These are phyloP conservation scores for Xylaria palmicola DNA, from an alignment of 495 filamentous ascomycete species.

Conservation along the genomic window DNA sequence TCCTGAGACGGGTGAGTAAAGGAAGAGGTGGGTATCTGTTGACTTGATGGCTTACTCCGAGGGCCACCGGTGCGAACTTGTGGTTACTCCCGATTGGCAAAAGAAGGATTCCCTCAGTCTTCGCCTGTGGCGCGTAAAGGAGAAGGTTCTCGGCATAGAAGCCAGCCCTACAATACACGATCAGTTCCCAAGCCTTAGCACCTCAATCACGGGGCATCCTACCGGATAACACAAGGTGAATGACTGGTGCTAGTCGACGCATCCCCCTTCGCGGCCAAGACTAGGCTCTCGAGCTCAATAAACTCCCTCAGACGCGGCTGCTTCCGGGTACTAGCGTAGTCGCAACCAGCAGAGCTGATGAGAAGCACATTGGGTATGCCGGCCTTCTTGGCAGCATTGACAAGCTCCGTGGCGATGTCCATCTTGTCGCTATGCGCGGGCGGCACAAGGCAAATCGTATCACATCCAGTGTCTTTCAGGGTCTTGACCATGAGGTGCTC, in stretches of 20 bases:
- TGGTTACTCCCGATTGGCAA: conserved; percentile 43
- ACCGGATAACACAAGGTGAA: conserved; percentile 54
- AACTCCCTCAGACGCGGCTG: conserved; percentile 57
- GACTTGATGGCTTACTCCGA: background rate
- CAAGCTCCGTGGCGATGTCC: conserved; percentile 49
- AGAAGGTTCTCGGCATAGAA: conserved; percentile 61
- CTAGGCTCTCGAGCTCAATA: conserved; percentile 49
- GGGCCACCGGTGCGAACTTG: background rate
- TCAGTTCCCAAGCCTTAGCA: background rate
- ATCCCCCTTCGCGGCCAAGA: conserved; percentile 51
- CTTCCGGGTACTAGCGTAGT: conserved; percentile 50
- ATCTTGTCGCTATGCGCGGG: conserved; percentile 49
- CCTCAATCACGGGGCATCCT: conserved; percentile 11
- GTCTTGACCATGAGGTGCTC: conserved; percentile 36
- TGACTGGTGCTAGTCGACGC: conserved; percentile 37
- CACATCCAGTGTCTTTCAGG: conserved; percentile 44
- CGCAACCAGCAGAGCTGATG: conserved; percentile 53
- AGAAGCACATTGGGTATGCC: conserved; percentile 51
- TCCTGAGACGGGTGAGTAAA: conserved; percentile 33
- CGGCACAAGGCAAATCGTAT: conserved; percentile 56
- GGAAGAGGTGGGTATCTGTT: background rate
- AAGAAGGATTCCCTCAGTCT: conserved; percentile 46
- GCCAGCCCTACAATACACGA: conserved; percentile 37
- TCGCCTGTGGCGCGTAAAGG: conserved; percentile 47
- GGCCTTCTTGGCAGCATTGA: conserved; percentile 49